Conservation (phyloP, 176 grass and related monocot genomes). For the Phyllostachys edulis region DNA sequence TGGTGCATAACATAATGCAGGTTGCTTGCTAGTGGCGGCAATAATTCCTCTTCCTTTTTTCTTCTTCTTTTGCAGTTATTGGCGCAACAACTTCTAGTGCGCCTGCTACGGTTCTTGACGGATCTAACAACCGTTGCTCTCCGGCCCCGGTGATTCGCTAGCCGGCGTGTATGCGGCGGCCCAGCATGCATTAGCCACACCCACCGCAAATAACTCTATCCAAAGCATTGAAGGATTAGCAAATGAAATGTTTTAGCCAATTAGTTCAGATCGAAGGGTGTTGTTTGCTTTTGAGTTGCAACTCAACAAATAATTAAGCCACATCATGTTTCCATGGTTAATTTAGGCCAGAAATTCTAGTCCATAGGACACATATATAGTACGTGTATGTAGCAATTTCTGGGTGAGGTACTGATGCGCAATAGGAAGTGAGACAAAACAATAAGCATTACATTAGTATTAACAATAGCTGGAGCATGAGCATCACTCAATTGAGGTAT, state of each 20-base stretch:
- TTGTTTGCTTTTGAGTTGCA: no score
- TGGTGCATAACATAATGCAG: no score
- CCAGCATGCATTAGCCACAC: not conserved
- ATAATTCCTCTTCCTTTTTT: no score
- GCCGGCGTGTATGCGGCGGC: slow-evolving; percentile 27
- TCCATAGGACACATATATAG: no score
- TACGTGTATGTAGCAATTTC: not conserved
- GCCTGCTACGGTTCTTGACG: slow-evolving; percentile 36
- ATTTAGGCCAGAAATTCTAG: no score
- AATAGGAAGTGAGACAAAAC: not conserved
- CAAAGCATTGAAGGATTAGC: not conserved
- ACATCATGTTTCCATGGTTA: no score
- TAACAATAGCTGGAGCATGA: slow-evolving; percentile 21
- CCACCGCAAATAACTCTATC: not conserved
- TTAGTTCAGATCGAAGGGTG: no score
- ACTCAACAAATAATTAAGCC: no score
- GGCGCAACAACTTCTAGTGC: slow-evolving; percentile 24
- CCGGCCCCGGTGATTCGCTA: not conserved
- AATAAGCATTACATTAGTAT: not conserved
- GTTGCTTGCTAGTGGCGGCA: no score
- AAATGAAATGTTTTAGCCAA: not conserved
- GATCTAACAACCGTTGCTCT: not conserved
- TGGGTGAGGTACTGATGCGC: not conserved
- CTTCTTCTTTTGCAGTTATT: no score
- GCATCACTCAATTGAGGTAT: not conserved